phyloP scores from a whole-genome alignment of 176 grass and related monocot genomes.

The Carex pumila region DNA sequence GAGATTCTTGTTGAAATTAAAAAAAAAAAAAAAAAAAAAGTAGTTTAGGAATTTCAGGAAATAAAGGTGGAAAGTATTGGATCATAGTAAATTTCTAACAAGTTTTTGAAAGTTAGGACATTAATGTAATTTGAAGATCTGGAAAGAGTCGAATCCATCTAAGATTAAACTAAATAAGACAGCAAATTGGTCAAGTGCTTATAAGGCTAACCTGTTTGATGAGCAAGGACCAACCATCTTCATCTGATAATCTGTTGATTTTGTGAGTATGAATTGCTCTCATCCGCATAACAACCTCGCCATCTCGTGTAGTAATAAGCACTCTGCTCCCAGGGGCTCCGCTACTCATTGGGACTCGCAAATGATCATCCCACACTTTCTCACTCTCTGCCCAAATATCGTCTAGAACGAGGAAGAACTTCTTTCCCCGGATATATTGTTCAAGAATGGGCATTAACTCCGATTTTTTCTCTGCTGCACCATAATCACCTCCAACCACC shows the following conservation, averaged over 20 bases:
- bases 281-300: slow-evolving; percentile 14
- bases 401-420: slow-evolving; percentile 32
- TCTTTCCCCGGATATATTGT: not conserved
- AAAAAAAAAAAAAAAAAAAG: too few relatives aligned
- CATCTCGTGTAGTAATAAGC: slow-evolving; percentile 26
- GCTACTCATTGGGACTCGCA: not conserved
- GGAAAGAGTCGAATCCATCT: too few relatives aligned
- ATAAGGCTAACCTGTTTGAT: not conserved
- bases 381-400: not conserved
- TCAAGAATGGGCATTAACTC: not conserved
- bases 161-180: too few relatives aligned
- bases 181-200: too few relatives aligned
- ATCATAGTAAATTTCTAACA: too few relatives aligned
- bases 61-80: too few relatives aligned
- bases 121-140: too few relatives aligned
- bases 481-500: not conserved
- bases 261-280: slow-evolving; percentile 4
- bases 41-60: too few relatives aligned
- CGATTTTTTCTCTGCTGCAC: not conserved
- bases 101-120: too few relatives aligned
- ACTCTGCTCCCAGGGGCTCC: not conserved
- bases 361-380: slow-evolving; percentile 27
- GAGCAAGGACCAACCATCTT: not conserved
- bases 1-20: too few relatives aligned
- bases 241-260: not conserved